These are phyloP conservation scores for Hypoxylon sp. DNA, from an alignment of 2,329 filamentous ascomycete genomes.

Conservation along the genomic window DNA sequence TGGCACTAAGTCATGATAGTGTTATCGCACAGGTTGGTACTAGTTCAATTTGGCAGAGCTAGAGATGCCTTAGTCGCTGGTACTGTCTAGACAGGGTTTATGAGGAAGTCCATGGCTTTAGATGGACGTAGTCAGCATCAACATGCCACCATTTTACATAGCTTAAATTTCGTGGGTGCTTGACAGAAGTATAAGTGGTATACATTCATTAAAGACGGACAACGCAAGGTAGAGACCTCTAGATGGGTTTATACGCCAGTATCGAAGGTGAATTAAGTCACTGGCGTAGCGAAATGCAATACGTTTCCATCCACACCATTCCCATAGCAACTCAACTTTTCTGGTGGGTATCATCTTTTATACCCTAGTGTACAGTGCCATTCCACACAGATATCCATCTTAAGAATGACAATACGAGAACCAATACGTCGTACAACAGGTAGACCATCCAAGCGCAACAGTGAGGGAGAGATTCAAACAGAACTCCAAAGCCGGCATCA, in stretches of 20 bases:
- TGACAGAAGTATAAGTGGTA: background rate
- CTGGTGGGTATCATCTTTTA: background rate
- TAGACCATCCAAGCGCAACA: background rate
- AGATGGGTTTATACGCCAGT: too few species aligned
- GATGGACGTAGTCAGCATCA: too few species aligned
- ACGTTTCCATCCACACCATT: background rate
- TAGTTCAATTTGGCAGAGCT: slow-evolving; percentile 5
- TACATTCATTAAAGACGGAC: background rate
- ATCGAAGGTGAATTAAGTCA: background rate
- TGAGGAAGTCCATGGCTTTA: background rate
- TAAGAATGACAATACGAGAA: background rate
- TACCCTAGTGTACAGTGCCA: background rate
- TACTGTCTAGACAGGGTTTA: background rate
- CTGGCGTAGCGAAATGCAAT: background rate
- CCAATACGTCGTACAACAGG: background rate
- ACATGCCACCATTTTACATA: too few species aligned
- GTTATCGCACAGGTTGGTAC: background rate
- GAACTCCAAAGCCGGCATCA: background rate
- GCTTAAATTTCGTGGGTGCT: too few species aligned
- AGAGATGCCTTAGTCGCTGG: slow-evolving; percentile 1
- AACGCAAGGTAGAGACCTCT: background rate
- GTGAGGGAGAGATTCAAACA: background rate
- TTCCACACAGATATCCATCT: background rate
- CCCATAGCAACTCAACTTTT: background rate
- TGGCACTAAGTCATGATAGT: background rate